Percentiles rank a stretch among this genome's conserved stretches.
These are phyloP conservation scores for Coemansia sp. DNA, from an alignment of 192 early-diverging fungal genomes.

Conservation along the genomic window DNA sequence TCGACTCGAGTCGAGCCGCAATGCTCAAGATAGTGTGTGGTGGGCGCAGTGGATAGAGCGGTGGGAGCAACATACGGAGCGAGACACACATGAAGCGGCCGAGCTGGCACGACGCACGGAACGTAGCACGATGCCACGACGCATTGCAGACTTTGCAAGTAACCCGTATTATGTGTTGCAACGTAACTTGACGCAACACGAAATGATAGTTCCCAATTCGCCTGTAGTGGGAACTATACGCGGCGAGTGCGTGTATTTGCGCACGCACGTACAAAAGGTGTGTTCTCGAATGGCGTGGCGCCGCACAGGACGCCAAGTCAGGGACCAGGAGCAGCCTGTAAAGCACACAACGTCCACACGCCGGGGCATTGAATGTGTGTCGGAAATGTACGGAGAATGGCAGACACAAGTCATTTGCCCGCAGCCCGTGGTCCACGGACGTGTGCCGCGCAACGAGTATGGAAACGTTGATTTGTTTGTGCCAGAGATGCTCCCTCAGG, in stretches of 20 bases:
- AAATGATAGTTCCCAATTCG: conserved; percentile 69
- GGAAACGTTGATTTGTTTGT: conserved; percentile 87
- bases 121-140: conserved; percentile 73
- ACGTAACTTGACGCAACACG: conserved; percentile 76
- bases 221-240: conserved; percentile 76
- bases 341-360: conserved; percentile 24
- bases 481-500: conserved; percentile 78
- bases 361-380: conserved; percentile 8
- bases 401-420: conserved; percentile 74
- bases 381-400: conserved; percentile 77
- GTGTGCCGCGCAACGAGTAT: conserved; percentile 77
- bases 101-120: conserved; percentile 47
- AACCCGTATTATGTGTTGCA: conserved; percentile 80
- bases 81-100: conserved; percentile 54
- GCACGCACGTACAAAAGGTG: conserved; percentile 64
- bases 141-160: conserved; percentile 73
- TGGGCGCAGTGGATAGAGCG: conserved; percentile 43
- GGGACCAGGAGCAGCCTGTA: conserved; percentile 27
- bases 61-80: conserved; percentile 19
- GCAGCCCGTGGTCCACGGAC: conserved; percentile 66
- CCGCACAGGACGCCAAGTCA: conserved; percentile 51
- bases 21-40: conserved; percentile 30
- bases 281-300: conserved; percentile 64
- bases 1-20: conserved; percentile 40
- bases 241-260: conserved; percentile 77